These are phyloP conservation scores for Apiotrichum siamense DNA, from an alignment of 1,284 basidiomycete genomes.

Conservation along the genomic window DNA sequence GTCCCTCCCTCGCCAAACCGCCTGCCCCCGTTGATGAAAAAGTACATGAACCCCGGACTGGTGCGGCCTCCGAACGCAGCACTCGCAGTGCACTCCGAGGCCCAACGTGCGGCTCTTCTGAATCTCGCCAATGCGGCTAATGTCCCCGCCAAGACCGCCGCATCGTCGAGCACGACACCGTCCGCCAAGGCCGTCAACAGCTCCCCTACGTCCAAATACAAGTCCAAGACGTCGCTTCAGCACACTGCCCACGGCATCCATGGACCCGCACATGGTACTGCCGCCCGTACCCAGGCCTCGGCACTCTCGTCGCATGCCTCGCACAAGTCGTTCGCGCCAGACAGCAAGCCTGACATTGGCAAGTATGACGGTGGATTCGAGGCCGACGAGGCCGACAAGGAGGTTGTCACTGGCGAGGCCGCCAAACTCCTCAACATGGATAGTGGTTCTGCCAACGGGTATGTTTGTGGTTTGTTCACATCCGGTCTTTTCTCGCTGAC, in stretches of 20 bases:
- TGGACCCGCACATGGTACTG: constrained; percentile 27
- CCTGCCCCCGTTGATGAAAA: constrained; percentile 44
- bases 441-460: constrained; percentile 59
- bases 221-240: background rate
- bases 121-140: constrained; percentile 36
- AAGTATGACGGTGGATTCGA: constrained; percentile 81
- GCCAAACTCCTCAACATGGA: constrained; percentile 70
- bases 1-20: constrained; percentile 18
- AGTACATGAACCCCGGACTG: constrained; percentile 46
- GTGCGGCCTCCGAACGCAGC: constrained; percentile 40
- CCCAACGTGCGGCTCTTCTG: constrained; percentile 36
- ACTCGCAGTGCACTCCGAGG: constrained; percentile 22
- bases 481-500: constrained; percentile 1
- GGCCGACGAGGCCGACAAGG: constrained; percentile 56
- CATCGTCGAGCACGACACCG: background rate
- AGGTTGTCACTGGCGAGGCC: constrained; percentile 61
- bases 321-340: background rate
- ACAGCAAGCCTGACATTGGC: constrained; percentile 57
- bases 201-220: too few relatives aligned
- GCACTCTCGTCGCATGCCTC: constrained; percentile 1
- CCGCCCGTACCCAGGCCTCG: constrained; percentile 14
- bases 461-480: constrained; percentile 32
- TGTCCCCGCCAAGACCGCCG: constrained; percentile 11
- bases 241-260: constrained; percentile 12
- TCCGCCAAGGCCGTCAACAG: too few relatives aligned